Base-by-base conservation (phyloP, 2,329 filamentous ascomycete species). In the Xylariales sp. region DNA sequence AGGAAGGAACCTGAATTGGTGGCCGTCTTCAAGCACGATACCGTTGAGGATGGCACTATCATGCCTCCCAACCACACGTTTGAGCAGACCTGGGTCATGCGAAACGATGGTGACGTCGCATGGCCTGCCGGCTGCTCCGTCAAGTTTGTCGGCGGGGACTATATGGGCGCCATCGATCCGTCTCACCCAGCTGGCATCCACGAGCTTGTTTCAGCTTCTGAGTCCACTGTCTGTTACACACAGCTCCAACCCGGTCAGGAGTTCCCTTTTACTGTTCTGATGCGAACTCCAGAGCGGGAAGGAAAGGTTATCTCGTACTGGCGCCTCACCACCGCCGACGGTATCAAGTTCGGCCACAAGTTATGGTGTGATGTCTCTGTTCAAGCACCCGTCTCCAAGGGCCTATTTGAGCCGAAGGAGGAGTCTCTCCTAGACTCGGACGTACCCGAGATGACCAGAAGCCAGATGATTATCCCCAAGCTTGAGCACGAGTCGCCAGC, bases 391-490 rank as follows among this genome's bases (percentile, higher is more conserved):
- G 57, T 59, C 18, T 81, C 82, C 30, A 84, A 77, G 53, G 69
- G 86, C 35, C 80, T 85, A 45, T 28, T 13, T 4, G 25, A 40
- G 15, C 11, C 40, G 12, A 25, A 40, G n/a, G 43, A 55, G 33
- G 52, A 43, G 31, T 23, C 47, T n/a, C 45, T 43, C 6, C 38
- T 37, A 4, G 33, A 42, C 12, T 35, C 40, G 5, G 32, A 40
- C 14, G 33, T 38, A 3, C 39, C 46, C 14, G 37, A 50, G 37
- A 31, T 59, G 43, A 46, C 47, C 34, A 48, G 51, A 45, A 87
- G 83, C 63, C 80, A 82, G 53, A 96, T 97, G 89, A 90, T 97
- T 57, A 97, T 97, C 76, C 93, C 93, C 43, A 95, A 86, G 62
- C 76, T 97, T 27, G 89, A 95, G 52, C 95, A 94, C 67, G 93